Base-by-base conservation (phyloP, 805 yeast genomes). In the Zygotorulaspora danielsina region DNA sequence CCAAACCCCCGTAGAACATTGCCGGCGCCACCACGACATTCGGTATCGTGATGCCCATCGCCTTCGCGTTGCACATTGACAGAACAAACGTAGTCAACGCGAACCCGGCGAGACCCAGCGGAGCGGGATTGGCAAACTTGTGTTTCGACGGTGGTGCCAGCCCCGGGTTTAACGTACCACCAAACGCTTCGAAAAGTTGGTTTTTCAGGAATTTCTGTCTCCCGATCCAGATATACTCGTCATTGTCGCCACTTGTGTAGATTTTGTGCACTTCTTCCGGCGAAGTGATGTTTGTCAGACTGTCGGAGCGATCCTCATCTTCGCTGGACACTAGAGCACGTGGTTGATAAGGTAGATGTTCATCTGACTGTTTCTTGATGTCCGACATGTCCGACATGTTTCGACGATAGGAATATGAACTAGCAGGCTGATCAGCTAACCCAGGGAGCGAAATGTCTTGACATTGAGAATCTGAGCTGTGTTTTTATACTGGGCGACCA, bases 151-250 rank as follows among this genome's bases (percentile, higher is more conserved):
- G 72, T n/a, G 73, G 70, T 19, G 75, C 61, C 40, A 69, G 33
- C 69, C 86, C 90, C 17, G 93, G 86, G 49, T 79, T 79, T 57
- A 84, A 66, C 13, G 83, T 72, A 79, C 96, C 96, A 61, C 95
- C 96, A 48, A 83, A 83, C 2, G 90, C 90, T 18, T 63, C 63
- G 37, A 68, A 64, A 41, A 83, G 67, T 36, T 83, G 89, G 37
- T 70, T 60, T 50, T 72, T 75, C 39, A 76, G 69, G 45, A 81
- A 86, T 59, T 75, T 79, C 46, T 81, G 79, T 52, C 78, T 72
- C 3, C 95, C 96, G 48, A 86, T 75, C 46, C 69, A 76, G 41
- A 86, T 70, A 56, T 76, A 79, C 32, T 81, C 82, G 29, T 78
- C 78, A 51, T 79, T 81, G 2, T 58, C 65, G 13, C 72, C 73